Evolutionary conservation across 805 yeast species (phyloP).

Genomic region (Soucietia sequanensis): DNA sequence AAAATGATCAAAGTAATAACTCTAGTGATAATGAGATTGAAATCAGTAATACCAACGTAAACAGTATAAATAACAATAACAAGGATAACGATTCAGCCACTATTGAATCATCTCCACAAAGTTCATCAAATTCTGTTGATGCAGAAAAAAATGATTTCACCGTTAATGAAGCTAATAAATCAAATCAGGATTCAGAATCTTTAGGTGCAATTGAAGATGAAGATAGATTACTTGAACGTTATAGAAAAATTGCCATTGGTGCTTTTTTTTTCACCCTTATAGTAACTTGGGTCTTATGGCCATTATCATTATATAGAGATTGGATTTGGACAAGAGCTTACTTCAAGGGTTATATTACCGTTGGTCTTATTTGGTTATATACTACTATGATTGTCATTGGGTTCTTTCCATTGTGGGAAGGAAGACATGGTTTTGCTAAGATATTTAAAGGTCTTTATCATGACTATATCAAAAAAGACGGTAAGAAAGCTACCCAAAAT

Average conservation of each 20-base stretch:
- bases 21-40: constrained; percentile 1
- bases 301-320: constrained; percentile 43
- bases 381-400: constrained; percentile 32
- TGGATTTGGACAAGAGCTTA: constrained; percentile 36
- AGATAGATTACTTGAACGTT: constrained; percentile 10
- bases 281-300: constrained; percentile 42
- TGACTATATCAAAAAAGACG: constrained; percentile 11
- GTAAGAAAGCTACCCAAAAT: too few species aligned
- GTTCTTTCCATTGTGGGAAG: constrained; percentile 32
- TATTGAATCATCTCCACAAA: neutral
- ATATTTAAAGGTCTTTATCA: constrained; percentile 18
- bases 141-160: constrained; percentile 2
- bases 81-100: neutral
- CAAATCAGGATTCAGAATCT: constrained; percentile 7
- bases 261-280: constrained; percentile 23
- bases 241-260: constrained; percentile 24
- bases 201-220: constrained; percentile 2
- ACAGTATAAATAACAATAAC: too few species aligned
- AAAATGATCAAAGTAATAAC: constrained; percentile 9
- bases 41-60: too few species aligned
- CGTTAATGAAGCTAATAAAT: constrained; percentile 3
- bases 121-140: neutral
- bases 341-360: constrained; percentile 38
- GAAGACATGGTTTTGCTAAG: constrained; percentile 27
- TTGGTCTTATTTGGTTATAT: constrained; percentile 40